Conservation (phyloP, 2,329 filamentous ascomycete genomes). For the Colletotrichum gloeosporioides region DNA sequence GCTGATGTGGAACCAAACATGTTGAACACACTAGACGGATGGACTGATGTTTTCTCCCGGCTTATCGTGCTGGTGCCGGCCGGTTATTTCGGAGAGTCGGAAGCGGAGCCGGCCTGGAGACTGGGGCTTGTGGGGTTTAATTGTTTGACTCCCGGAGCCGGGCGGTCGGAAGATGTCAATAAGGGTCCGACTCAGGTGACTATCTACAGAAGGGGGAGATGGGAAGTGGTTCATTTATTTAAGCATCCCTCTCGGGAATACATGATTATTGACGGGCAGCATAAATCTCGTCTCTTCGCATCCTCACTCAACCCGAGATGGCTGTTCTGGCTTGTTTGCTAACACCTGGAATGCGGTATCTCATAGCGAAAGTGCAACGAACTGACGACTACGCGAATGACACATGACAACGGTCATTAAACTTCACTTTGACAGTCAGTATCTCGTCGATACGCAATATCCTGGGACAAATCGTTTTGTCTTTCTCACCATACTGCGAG, state of each 20-base stretch:
- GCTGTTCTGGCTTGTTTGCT: neutral
- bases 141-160: neutral
- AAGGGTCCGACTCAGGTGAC: neutral
- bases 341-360: neutral
- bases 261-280: neutral
- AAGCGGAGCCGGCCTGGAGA: neutral
- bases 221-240: neutral
- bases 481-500: neutral
- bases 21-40: rapidly evolving
- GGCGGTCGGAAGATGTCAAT: neutral
- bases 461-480: too few relatives aligned
- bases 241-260: neutral
- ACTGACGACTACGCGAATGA: neutral
- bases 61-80: neutral
- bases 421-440: neutral
- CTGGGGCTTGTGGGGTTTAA: neutral
- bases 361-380: neutral
- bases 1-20: rapidly evolving
- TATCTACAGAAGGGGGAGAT: neutral
- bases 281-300: neutral
- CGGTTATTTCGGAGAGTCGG: neutral
- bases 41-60: neutral
- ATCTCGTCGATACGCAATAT: too few relatives aligned
- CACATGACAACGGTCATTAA: neutral
- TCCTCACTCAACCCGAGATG: neutral